These are phyloP conservation scores for Colletotrichum nymphaeae DNA, from an alignment of 2,329 filamentous ascomycete genomes.

Conservation along the genomic window DNA sequence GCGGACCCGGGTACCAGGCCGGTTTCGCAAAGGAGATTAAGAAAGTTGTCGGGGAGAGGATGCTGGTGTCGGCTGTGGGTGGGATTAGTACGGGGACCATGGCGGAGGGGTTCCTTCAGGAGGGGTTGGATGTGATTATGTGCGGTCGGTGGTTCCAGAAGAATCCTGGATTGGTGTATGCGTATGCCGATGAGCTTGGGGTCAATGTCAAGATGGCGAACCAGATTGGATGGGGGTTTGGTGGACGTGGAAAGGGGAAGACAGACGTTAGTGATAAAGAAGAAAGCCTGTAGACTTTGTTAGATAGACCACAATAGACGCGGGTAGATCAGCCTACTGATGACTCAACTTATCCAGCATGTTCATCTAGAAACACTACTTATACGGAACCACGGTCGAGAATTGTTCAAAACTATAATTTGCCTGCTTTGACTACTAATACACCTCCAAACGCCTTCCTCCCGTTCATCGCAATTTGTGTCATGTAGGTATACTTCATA, in stretches of 20 bases:
- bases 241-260: constrained; percentile 45
- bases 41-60: constrained; percentile 72
- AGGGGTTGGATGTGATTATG: constrained; percentile 59
- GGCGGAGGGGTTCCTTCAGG: constrained; percentile 60
- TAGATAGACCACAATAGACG: no score
- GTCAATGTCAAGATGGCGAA: constrained; percentile 58
- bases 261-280: not conserved
- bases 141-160: constrained; percentile 68
- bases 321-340: no score
- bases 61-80: constrained; percentile 60
- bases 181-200: constrained; percentile 65
- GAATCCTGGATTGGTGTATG: constrained; percentile 67
- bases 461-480: not conserved
- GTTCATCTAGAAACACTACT: no score
- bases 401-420: constrained; percentile 15
- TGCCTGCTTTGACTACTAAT: constrained; percentile 19
- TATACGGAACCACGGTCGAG: no score
- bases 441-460: constrained; percentile 2
- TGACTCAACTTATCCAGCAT: no score
- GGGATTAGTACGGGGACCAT: constrained; percentile 56
- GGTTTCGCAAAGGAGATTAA: constrained; percentile 78
- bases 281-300: no score
- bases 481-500: constrained; percentile 3
- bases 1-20: constrained; percentile 76
- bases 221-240: constrained; percentile 68